Base-by-base conservation (phyloP, 2,329 filamentous ascomycete species). In the Verticillium isaacii region DNA sequence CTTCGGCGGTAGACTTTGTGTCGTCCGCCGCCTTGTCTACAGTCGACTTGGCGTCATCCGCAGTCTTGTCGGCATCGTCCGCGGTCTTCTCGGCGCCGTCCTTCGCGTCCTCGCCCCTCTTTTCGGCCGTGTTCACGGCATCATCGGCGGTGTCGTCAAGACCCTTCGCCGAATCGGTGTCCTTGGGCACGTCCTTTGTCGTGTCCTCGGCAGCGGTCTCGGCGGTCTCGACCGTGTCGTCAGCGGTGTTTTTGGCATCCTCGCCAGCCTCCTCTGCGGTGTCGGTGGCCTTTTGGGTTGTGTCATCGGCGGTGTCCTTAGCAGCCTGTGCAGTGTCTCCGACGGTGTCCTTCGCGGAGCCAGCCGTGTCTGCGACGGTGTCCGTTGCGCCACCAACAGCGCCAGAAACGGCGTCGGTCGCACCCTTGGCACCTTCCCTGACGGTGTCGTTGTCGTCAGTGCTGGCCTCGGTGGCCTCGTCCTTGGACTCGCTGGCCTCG, bases 21-120 rank as follows among this genome's bases (percentile, higher is more conserved):
- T 45, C 57, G 8, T 59, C 39, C 4, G 37, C 39, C 14, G 60
- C 60, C 3, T 64, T 54, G 19, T 65, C 58, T 12, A 1, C 3
- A 6, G 29, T 29, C 5, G 4, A 5, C 29, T 29, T 6, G 29
- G 34, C 56, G 5, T 32, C 57, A 8, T 52, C 39, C 2, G 37
- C 39, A 17, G 60, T 61, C 3, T 63, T 45, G 23, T 65, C 57
- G 12, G 59, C 60, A 6, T 61, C 54, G 15, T 66, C 60, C 4
- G 64, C 59, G 32, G 56, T 32, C 17, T 64, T 59, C 12, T 60
- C 58, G 36, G 67, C 62, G 54, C 66, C 60, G 56, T 65, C 64
- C n/a, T 65, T 50, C 8, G 34, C 58, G 15, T 61, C 61, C 17
- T 56, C 63, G 5, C 60, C 64, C 17, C 60, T 52, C 11, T 56